These are phyloP conservation scores for Yamagishiella unicocca DNA, from an alignment of 139 green algal species.

Conservation along the genomic window DNA sequence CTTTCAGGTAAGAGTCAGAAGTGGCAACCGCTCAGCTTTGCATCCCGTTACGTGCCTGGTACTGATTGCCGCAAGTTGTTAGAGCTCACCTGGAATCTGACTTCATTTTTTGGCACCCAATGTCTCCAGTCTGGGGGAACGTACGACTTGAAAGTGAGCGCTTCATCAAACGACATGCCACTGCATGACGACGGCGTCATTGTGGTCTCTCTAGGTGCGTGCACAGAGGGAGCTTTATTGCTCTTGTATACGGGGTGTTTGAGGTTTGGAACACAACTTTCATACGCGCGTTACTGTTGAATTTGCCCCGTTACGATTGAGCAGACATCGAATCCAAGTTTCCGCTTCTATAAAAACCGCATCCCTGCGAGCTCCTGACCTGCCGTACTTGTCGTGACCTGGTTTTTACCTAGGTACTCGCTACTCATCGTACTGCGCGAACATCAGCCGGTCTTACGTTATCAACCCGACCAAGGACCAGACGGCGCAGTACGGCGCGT, in stretches of 20 bases:
- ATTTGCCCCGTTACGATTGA: no score
- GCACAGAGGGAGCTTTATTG: no score
- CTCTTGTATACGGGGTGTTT: no score
- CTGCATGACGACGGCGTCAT: slow-evolving; percentile 78
- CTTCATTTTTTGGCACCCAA: no score
- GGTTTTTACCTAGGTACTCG: slow-evolving; percentile 39
- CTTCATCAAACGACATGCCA: slow-evolving; percentile 52
- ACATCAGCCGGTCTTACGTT: slow-evolving; percentile 91
- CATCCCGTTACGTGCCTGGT: no score
- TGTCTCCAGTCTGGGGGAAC: slow-evolving; percentile 38
- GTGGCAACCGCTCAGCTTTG: no score
- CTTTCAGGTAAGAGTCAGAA: slow-evolving; percentile 82
- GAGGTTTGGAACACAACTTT: no score
- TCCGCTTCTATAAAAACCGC: background rate
- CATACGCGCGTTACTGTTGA: no score
- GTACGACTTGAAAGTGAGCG: slow-evolving; percentile 76
- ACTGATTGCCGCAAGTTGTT: no score
- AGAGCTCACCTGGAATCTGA: no score
- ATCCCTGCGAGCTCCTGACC: background rate
- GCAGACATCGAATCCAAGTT: no score
- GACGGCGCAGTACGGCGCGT: slow-evolving; percentile 84
- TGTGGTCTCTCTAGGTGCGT: slow-evolving; percentile 75
- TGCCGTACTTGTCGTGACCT: background rate
- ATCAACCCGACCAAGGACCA: slow-evolving; percentile 87
- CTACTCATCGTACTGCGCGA: slow-evolving; percentile 96